A percentile compares a stretch with the other conserved stretches of the same genome.
Conservation (phyloP, 352 stramenopile species). For the Plasmopara muralis region DNA sequence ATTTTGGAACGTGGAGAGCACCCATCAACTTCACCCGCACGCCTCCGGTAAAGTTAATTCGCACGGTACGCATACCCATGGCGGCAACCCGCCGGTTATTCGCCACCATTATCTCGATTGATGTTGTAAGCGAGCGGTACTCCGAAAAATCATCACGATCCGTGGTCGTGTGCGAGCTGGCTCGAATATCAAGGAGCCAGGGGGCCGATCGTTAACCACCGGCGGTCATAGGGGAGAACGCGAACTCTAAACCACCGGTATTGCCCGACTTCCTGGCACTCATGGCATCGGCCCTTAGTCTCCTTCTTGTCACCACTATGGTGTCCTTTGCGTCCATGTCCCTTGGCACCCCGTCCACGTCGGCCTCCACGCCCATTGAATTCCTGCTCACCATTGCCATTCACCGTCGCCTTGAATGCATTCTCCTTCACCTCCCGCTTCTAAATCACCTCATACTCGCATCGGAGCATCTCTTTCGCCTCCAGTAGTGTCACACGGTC, state of each 20-base stretch:
- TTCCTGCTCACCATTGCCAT: no score
- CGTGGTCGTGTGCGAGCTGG: no score
- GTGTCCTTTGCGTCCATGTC: no score
- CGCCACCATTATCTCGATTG: background rate
- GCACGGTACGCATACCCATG: background rate
- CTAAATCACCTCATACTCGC: background rate
- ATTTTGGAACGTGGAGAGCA: background rate
- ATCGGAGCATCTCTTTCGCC: slow-evolving; percentile 1
- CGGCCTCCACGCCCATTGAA: no score
- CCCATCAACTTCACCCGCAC: background rate
- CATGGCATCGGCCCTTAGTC: background rate
- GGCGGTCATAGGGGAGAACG: background rate
- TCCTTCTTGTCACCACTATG: no score
- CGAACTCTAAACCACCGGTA: no score
- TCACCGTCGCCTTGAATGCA: no score
- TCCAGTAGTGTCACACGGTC: background rate
- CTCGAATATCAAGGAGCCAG: background rate
- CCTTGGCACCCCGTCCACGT: no score
- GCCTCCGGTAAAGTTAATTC: background rate
- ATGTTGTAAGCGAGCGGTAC: background rate
- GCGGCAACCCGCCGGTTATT: background rate
- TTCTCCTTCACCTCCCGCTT: background rate
- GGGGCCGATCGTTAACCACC: background rate
- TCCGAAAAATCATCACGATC: background rate
- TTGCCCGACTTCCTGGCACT: background rate